Conservation (phyloP, 139 green algal species). For the Chlamydomonas incerta region DNA sequence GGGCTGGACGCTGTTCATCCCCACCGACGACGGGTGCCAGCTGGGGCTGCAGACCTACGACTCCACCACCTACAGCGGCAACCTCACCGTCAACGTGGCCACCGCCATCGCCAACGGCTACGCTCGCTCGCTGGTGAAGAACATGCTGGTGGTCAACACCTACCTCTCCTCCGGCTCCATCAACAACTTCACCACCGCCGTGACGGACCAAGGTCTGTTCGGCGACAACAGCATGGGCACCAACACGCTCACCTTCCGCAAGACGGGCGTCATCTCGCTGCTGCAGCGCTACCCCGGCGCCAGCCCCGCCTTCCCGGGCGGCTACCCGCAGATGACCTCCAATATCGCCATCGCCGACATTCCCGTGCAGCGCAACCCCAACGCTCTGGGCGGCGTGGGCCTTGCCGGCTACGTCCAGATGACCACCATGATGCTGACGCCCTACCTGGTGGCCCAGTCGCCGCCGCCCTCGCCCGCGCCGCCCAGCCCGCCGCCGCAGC, state of each 20-base stretch:
- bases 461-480: background rate
- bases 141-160: background rate
- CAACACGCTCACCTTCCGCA: conserved; percentile 10
- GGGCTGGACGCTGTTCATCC: conserved; percentile 33
- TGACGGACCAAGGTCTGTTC: background rate
- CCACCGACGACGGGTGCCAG: conserved; percentile 11
- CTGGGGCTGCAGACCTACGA: background rate
- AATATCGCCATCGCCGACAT: background rate
- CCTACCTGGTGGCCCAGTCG: background rate
- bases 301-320: no score
- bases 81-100: background rate
- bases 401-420: background rate
- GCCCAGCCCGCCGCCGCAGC: background rate
- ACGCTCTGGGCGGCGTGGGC: background rate
- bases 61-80: background rate
- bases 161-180: background rate
- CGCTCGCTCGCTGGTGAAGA: background rate
- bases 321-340: background rate
- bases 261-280: background rate
- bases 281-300: background rate
- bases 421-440: background rate
- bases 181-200: background rate
- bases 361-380: background rate
- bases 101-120: background rate
- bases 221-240: background rate